Conservation (phyloP, 2,329 filamentous ascomycete species). For the Exutisphaerella laricina region DNA sequence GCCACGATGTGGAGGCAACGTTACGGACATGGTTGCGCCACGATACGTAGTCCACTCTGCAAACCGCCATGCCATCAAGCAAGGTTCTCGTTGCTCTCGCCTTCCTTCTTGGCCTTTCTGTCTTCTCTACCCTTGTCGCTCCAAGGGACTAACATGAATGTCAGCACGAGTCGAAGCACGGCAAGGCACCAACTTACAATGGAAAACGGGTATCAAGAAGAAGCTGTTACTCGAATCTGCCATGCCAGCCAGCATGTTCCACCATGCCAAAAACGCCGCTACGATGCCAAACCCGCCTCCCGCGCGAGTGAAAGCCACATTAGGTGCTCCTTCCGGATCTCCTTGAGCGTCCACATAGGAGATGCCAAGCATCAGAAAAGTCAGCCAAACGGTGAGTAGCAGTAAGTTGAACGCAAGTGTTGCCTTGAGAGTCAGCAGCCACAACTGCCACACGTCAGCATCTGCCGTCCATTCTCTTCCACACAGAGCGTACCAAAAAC, state of each 20-base stretch:
- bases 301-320: slow-evolving; percentile 3
- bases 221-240: slow-evolving; percentile 6
- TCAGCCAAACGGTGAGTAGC: slow-evolving; percentile 8
- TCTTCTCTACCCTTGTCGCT: slow-evolving; percentile 6
- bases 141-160: slow-evolving; percentile 4
- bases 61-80: too few species aligned
- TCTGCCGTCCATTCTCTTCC: not conserved
- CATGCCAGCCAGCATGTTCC: slow-evolving; percentile 10
- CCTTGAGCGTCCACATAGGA: slow-evolving; percentile 8
- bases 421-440: slow-evolving; percentile 4
- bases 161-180: not conserved
- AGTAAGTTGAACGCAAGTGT: slow-evolving; percentile 7
- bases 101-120: slow-evolving; percentile 6
- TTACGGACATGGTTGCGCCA: too few species aligned
- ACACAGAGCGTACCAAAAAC: not conserved
- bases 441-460: slow-evolving; percentile 1
- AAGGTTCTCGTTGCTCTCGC: too few species aligned
- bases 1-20: too few species aligned
- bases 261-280: slow-evolving; percentile 8
- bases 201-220: slow-evolving; percentile 7
- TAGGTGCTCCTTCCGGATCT: slow-evolving; percentile 2
- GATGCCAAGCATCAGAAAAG: slow-evolving; percentile 5
- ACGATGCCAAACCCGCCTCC: slow-evolving; percentile 8
- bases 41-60: too few species aligned
- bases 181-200: slow-evolving; percentile 4